Evolutionary conservation across 78 protist genomes (phyloP).

Genomic region (Tieghemostelium lacteum): DNA sequence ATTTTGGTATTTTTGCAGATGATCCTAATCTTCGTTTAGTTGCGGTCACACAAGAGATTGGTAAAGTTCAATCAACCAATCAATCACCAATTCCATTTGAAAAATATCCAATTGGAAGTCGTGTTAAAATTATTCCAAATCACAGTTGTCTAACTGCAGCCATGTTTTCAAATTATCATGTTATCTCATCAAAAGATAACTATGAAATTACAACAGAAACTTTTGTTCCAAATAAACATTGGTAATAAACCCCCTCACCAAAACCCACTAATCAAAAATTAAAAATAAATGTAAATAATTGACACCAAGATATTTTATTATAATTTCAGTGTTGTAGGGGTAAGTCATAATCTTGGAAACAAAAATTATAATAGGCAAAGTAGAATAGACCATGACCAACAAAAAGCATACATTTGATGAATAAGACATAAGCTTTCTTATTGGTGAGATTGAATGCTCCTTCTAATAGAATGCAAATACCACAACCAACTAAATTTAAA

Average conservation of each 20-base stretch:
- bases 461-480: not conserved
- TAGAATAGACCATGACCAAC: slow-evolving; percentile 47
- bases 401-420: not conserved
- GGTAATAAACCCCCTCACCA: too few species aligned
- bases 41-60: slow-evolving; percentile 61
- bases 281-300: too few species aligned
- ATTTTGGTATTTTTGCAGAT: slow-evolving; percentile 30
- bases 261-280: too few species aligned
- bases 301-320: too few species aligned
- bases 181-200: not conserved
- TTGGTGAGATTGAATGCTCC: not conserved
- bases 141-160: slow-evolving; percentile 77
- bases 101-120: slow-evolving; percentile 30
- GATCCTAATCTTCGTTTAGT: slow-evolving; percentile 39
- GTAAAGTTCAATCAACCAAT: slow-evolving; percentile 23
- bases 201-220: not conserved
- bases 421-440: not conserved
- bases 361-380: slow-evolving; percentile 22
- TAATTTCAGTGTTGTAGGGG: too few species aligned
- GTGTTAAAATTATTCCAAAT: slow-evolving; percentile 41
- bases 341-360: too few species aligned
- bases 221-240: slow-evolving; percentile 64
- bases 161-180: slow-evolving; percentile 51
- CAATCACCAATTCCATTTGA: slow-evolving; percentile 12
- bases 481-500: slow-evolving; percentile 26